Percentiles rank a stretch among this genome's conserved stretches.
Conservation (phyloP, 1,284 basidiomycete genomes). For the Ustilago tritici region DNA sequence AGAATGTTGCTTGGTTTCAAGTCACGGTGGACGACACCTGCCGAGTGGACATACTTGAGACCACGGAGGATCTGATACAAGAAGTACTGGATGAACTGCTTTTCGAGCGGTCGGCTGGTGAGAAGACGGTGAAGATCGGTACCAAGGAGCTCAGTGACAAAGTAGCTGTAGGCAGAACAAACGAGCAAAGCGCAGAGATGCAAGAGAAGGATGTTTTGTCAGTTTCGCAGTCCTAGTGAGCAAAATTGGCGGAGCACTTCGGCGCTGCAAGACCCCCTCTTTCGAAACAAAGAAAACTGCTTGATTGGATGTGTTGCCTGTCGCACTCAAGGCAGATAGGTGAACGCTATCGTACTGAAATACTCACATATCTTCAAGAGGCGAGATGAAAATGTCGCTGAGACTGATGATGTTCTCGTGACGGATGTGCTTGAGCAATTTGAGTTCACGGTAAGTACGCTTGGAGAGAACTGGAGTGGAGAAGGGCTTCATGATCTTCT, state of each 20-base stretch:
- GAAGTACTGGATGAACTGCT: slow-evolving; percentile 99
- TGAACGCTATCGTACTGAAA: neutral
- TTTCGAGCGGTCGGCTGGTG: slow-evolving; percentile 95
- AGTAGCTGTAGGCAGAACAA: slow-evolving; percentile 78
- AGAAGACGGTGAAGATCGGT: slow-evolving; percentile 97
- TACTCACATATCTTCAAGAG: slow-evolving; percentile 80
- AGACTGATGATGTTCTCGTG: slow-evolving; percentile 99
- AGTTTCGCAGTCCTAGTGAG: neutral
- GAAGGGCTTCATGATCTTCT: slow-evolving; percentile 99
- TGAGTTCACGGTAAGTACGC: slow-evolving; percentile 96
- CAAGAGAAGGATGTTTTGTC: slow-evolving; percentile 1
- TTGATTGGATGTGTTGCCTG: no score
- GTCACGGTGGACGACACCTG: slow-evolving; percentile 98
- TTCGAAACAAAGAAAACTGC: no score
- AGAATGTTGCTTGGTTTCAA: slow-evolving; percentile 98
- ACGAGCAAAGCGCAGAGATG: neutral
- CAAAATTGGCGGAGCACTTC: neutral
- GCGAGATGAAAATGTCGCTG: slow-evolving; percentile 98
- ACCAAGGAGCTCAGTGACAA: slow-evolving; percentile 98
- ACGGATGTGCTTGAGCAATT: slow-evolving; percentile 97
- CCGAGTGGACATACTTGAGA: slow-evolving; percentile 98
- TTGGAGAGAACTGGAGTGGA: slow-evolving; percentile 98
- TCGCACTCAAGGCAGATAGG: neutral
- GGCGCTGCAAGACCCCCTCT: no score
- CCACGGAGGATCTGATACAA: slow-evolving; percentile 98